Evolutionary conservation across 2,329 filamentous ascomycete species (phyloP), one percentile per base, ranked within the genome.

Genomic region (Hirsutella minnesotensis): DNA sequence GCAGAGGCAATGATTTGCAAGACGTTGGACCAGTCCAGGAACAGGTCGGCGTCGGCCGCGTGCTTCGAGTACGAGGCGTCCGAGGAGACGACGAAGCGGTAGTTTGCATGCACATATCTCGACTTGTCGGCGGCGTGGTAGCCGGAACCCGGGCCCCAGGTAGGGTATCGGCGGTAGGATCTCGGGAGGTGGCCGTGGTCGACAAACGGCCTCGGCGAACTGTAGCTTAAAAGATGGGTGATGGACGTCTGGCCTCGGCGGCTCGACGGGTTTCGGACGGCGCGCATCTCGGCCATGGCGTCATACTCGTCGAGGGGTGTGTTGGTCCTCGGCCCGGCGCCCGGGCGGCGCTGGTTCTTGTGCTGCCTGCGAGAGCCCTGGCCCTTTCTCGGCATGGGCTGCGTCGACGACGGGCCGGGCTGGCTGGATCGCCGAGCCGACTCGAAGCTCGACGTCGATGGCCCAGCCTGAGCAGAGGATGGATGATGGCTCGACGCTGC

Each of bases 171-270:
- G 44, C 84, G 77, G 53, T 76, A 72, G 30, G 77, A 72, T 47
- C 75, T 70, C 33, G 71, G 67, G 47, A 72, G 65, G 40, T 68
- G 62, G 50, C 70, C 62, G 43, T 72, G 66, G 60, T 77, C 74
- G 53, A 73, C 73, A 47, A 81, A 77, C 19, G 83, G 82, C 39
- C 86, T 78, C 19, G 89, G 85, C 18, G 87, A 70, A 37, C 84
- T 80, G 63, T 95, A 94, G 67, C 90, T 90, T 73, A 98, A 85
- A 44, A 98, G 68, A 63, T 98, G 92, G 34, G 92, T 96, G 59
- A 98, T 98, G 56, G 86, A 94, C 42, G 88, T 95, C 64, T 95
- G 90, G 42, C 92, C 92, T 55, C 92, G 86, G 46, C 92, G 82
- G 56, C 73, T 75, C n/a, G 69, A 71, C 12, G 73, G 62, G 50